Evolutionary conservation across 2,329 filamentous ascomycete genomes (phyloP), one percentile per base, ranked within the genome.

Genomic region (Parascedosporium putredinis): DNA sequence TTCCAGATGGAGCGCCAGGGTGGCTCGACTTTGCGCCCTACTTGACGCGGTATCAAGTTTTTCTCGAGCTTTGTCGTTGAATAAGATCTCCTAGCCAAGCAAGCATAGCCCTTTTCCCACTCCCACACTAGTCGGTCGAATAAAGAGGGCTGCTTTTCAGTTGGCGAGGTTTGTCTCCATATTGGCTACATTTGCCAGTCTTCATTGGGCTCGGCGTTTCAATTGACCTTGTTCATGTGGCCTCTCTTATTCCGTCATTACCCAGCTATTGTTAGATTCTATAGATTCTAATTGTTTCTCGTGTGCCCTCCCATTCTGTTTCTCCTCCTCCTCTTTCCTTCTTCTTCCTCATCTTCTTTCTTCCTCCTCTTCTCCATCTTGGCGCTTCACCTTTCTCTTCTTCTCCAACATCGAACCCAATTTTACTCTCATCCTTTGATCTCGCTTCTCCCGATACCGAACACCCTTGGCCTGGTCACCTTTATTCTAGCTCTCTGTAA

Each of bases 241-340:
- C 27, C 24, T 31, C 43, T 25, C 34, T 49, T 38, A 12, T 49
- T 43, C 36, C 24, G 5, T 23, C 5, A 14, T 22, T 23, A 31
- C 25, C 47, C 22, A 27, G 31, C 25, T 42, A 3, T n/a, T n/a
- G n/a, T n/a, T n/a, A n/a, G n/a, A n/a, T n/a, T n/a, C n/a, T n/a
- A n/a, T n/a, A n/a, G n/a, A 25, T 45, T 40, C n/a, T 18, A 45
- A 20, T 42, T 45, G 46, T 36, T 36, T 34, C 23, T 31, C 24
- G 16, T 45, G 10, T 31, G 44, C 6, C n/a, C 12, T n/a, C n/a
- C 3, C 38, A 25, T 49, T 43, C 48, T 51, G 47, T 47, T 44
- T 64, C 50, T 58, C 74, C 50, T 33, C 27, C 22, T 38, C 12
- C 27, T 18, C 10, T 25, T n/a, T n/a, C n/a, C n/a, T n/a, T n/a